phyloP scores from a whole-genome alignment of 805 yeast species.

The Phaffomyces thermotolerans region DNA sequence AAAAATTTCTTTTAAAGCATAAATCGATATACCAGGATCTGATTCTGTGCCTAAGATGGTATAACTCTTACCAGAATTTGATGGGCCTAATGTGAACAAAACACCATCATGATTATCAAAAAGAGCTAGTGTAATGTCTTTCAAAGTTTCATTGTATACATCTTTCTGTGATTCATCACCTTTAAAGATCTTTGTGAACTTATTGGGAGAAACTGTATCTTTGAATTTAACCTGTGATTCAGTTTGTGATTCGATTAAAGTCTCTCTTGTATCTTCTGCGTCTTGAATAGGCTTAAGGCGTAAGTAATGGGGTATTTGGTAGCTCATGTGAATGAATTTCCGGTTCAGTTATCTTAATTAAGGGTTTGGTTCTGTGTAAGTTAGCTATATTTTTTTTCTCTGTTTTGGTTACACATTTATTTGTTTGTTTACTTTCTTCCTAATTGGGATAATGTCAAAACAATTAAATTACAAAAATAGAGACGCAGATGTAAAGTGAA shows the following conservation, averaged over 20 bases:
- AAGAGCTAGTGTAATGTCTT: constrained; percentile 15
- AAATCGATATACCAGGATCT: constrained; percentile 33
- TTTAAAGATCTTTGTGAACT: constrained; percentile 27
- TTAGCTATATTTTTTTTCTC: neutral
- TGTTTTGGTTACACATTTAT: neutral
- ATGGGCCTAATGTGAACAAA: constrained; percentile 45
- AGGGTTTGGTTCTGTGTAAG: too few species aligned
- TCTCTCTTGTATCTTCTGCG: constrained; percentile 8
- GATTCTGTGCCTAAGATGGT: constrained; percentile 30
- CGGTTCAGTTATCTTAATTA: too few species aligned
- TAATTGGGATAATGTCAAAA: neutral
- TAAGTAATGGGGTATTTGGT: constrained; percentile 28
- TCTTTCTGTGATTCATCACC: constrained; percentile 28
- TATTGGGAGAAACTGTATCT: constrained; percentile 20
- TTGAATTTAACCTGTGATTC: constrained; percentile 21
- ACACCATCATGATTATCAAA: constrained; percentile 33
- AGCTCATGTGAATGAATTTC: constrained; percentile 5
- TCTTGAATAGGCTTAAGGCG: constrained; percentile 30
- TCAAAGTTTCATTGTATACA: constrained; percentile 26
- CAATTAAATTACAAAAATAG: too few species aligned
- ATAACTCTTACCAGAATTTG: constrained; percentile 43
- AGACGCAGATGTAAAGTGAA: too few species aligned
- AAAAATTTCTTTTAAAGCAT: constrained; percentile 29
- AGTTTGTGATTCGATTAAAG: constrained; percentile 19
- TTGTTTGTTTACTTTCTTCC: constrained; percentile 11